A percentile compares a stretch with the other conserved stretches of the same genome.
phyloP scores from a whole-genome alignment of 306 rosid genomes.

The Sophora flavescens region DNA sequence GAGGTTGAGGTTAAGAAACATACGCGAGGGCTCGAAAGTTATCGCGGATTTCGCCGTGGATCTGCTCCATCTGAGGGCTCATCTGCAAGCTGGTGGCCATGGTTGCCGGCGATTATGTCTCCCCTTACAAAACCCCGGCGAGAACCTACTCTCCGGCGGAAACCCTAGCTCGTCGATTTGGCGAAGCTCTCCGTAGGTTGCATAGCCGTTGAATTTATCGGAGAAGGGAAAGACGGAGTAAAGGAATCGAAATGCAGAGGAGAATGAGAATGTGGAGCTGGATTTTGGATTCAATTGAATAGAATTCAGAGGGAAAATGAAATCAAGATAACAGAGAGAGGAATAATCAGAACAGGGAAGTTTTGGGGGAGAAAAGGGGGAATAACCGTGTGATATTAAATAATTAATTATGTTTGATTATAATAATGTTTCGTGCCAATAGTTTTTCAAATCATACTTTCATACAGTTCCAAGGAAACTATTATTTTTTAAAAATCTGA shows the following conservation, averaged over 20 bases:
- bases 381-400: slow-evolving; percentile 8
- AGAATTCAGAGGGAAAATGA: slow-evolving; percentile 9
- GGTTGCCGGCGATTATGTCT: slow-evolving; percentile 48
- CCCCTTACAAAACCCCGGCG: slow-evolving; percentile 34
- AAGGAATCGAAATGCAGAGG: not conserved
- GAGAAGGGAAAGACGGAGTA: not conserved
- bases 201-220: not conserved
- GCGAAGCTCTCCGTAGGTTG: not conserved
- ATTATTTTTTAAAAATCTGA: too few species aligned
- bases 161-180: slow-evolving; percentile 39
- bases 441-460: not conserved
- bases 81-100: slow-evolving; percentile 74
- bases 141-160: slow-evolving; percentile 27
- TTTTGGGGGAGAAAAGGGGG: not conserved
- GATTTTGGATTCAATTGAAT: slow-evolving; percentile 5
- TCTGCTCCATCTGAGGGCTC: slow-evolving; percentile 89
- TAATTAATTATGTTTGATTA: not conserved
- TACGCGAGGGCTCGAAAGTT: slow-evolving; percentile 77
- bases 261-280: slow-evolving; percentile 10
- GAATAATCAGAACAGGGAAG: not conserved
- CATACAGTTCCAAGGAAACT: too few species aligned
- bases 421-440: too few species aligned
- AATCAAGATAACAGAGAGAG: slow-evolving; percentile 1
- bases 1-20: slow-evolving; percentile 21
- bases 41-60: slow-evolving; percentile 85